Evolutionary conservation across 495 filamentous ascomycete species (phyloP), one percentile per base, ranked within the genome.

Genomic region (Trichoderma parareesei): DNA sequence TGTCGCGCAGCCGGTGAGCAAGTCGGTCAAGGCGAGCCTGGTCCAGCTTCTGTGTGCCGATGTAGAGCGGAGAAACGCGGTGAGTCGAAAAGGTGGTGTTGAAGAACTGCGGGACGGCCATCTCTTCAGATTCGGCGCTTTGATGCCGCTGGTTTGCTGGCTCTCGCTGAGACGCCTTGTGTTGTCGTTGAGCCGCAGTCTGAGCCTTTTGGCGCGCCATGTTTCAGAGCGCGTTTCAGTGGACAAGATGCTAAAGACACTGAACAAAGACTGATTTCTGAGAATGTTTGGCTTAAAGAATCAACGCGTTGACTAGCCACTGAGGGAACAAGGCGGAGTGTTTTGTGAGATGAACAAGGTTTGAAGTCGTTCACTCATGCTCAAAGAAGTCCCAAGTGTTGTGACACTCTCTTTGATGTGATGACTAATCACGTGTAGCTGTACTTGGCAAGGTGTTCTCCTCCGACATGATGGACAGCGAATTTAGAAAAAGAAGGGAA

Each of bases 21-120:
- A 80, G 68, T 2, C 67, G 42, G 13, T 72, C 69, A 7, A 82
- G 70, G 1, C 75, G 69, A 2, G 44, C 37, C 0, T 62, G 40
- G 0, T 67, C 70, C 7, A 79, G 64, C 3, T 64, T 38, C 10
- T 75, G 68, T 2, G 65, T 55, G 27, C 74, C 78, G n/a, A 77
- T 33, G 69, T 77, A 72, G 0, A 82, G 70, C 0, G 79, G 78
- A 0, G 79, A 81, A 8, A 76, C 73, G 48, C 79, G 78, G 65
- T 79, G 76, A 27, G 75, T 72, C 2, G 78, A 78, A 64, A 82
- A 81, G 37, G 76, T 81, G 1, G 78, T 80, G 69, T 77, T 78
- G 72, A 78, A 80, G 69, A 82, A 81, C 14, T 71, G 71, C 35
- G 71, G 66, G 11, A 57, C 27, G 9, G 20, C 20, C 11, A 57